These are phyloP conservation scores for Cercophora samala DNA, from an alignment of 495 filamentous ascomycete genomes.

Conservation along the genomic window DNA sequence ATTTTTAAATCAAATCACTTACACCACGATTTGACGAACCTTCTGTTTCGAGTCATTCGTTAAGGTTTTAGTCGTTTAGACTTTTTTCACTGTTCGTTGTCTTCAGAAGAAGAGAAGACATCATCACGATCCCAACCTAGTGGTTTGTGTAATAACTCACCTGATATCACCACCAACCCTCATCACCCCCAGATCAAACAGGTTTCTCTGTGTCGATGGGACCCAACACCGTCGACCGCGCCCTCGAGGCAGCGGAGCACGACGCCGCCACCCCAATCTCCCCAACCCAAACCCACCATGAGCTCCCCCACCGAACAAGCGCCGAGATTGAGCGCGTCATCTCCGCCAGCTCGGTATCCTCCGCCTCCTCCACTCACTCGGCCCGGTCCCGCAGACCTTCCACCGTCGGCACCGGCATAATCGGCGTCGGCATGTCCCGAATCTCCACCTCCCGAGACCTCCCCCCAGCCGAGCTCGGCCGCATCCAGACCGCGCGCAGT, in stretches of 20 bases:
- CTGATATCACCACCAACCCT: not conserved
- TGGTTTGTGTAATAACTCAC: not conserved
- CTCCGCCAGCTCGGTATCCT: constrained; percentile 50
- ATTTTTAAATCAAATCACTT: not conserved
- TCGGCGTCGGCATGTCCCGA: constrained; percentile 47
- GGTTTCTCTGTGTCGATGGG: constrained; percentile 19
- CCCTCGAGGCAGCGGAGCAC: constrained; percentile 49
- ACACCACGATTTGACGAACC: not conserved
- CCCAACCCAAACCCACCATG: constrained; percentile 20
- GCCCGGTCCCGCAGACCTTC: constrained; percentile 6
- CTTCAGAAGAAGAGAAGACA: too few species aligned
- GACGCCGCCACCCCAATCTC: constrained; percentile 30
- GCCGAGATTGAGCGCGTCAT: constrained; percentile 50
- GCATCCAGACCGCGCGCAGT: constrained; percentile 69
- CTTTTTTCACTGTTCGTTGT: not conserved
- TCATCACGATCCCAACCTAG: too few species aligned
- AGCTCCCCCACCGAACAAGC: constrained; percentile 33
- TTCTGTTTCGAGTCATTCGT: not conserved
- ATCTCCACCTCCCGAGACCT: constrained; percentile 63
- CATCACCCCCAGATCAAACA: not conserved
- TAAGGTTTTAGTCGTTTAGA: not conserved
- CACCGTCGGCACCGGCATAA: not conserved
- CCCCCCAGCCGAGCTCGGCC: constrained; percentile 70
- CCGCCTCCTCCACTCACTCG: constrained; percentile 37
- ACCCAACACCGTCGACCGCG: constrained; percentile 53